A percentile compares a stretch with the other conserved stretches of the same genome.
Evolutionary conservation across 163 green algal species (phyloP).

Genomic region (Smithsoniella earleae): DNA sequence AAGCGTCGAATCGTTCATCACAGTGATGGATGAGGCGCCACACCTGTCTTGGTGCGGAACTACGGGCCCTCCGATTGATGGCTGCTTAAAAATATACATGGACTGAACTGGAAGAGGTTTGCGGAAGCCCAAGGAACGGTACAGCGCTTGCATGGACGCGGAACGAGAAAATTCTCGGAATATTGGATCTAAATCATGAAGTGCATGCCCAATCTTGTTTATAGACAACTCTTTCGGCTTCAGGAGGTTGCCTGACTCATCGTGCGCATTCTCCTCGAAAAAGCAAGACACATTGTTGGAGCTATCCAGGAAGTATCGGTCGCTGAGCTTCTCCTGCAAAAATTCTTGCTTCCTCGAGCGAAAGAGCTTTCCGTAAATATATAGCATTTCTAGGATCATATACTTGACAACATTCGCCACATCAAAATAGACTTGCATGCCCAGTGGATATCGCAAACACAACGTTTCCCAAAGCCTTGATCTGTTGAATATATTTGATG

Average conservation of each 20-base stretch:
- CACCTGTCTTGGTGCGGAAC: conserved; percentile 81
- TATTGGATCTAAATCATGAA: conserved; percentile 89
- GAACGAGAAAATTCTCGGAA: conserved; percentile 77
- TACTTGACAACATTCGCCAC: not conserved
- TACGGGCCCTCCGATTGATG: conserved; percentile 59
- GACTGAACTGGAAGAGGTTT: conserved; percentile 75
- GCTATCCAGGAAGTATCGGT: conserved; percentile 68
- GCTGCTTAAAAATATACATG: conserved; percentile 89
- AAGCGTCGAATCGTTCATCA: too few species aligned
- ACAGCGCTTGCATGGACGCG: conserved; percentile 47
- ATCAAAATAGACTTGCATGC: too few species aligned
- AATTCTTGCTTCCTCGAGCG: too few species aligned
- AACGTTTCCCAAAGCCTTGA: conserved; percentile 36
- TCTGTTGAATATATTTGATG: too few species aligned
- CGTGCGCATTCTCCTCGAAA: conserved; percentile 83
- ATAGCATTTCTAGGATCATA: not conserved
- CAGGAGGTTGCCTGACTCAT: conserved; percentile 48
- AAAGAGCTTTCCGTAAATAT: not conserved
- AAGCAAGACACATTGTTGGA: conserved; percentile 72
- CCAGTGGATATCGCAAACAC: too few species aligned
- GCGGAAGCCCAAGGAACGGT: conserved; percentile 59
- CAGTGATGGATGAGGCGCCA: too few species aligned
- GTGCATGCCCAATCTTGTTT: conserved; percentile 88
- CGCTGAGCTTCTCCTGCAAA: conserved; percentile 40
- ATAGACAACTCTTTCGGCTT: conserved; percentile 61